Base-by-base conservation (phyloP, 495 filamentous ascomycete species). In the Neurospora intermedia region DNA sequence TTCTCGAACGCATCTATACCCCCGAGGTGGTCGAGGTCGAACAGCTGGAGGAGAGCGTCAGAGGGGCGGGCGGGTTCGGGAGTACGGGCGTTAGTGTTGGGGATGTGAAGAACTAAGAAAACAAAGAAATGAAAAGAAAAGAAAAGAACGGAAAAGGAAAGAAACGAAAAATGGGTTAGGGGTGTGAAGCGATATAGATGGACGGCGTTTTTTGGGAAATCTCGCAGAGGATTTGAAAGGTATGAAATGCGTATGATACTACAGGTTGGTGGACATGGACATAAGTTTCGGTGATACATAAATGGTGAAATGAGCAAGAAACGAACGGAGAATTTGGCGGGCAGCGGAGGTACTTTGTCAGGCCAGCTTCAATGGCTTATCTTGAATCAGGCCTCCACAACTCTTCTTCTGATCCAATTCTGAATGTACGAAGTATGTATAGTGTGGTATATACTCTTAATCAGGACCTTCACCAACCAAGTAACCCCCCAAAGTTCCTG, bases 51-150 rank as follows among this genome's bases (percentile, higher is more conserved):
- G 93, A 93, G 87, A 97, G 93, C 77, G 91, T 95, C 27, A 84
- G 96, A 69, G 96, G 96, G 31, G 93, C 89, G 0, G 95, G 94
- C 20, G 96, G 96, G 10, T 99, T 99, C 78, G 96, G 96, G 42
- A 97, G 94, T 77, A 99, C 96, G 16, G 96, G 95, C 15, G 77
- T 66, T 16, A 95, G 95, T 15, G 77, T 27, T 59, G 20, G 20
- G n/a, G 54, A 66, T 15, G 54, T 66, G 1, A 35, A 72, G 79
- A 85, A 74, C 82, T 88, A 40, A 2, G 13, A 16, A 20, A 45
- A 2, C n/a, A n/a, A n/a, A n/a, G n/a, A n/a, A 31, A 31, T 2
- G 27, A 31, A 31, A 31, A 31, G 27, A 31, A 31, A 31, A 31
- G 27, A 31, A 31, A 31, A 31, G 27, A 31, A n/a, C n/a, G n/a